Conservation (phyloP, 129 eudicot genomes). For the Lactuca sativa region DNA sequence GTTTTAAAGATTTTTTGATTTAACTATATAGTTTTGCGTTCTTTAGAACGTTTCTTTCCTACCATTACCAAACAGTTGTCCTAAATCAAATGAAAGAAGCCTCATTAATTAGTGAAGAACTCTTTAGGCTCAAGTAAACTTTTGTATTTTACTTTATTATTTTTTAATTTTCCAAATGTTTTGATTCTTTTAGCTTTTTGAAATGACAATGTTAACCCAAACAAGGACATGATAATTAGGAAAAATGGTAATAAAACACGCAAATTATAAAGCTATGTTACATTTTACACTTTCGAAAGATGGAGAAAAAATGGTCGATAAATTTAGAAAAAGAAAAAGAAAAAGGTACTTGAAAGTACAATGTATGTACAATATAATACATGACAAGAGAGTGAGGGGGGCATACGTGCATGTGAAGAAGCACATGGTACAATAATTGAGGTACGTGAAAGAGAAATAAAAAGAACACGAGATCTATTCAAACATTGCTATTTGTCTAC, state of each 20-base stretch:
- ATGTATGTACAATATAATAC: conserved; percentile 43
- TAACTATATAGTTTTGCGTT: background rate
- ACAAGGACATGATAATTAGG: background rate
- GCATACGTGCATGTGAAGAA: conserved; percentile 57
- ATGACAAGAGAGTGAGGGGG: conserved; percentile 30
- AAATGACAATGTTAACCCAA: background rate
- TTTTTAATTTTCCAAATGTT: too few relatives aligned
- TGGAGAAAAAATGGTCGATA: background rate
- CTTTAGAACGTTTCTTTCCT: background rate
- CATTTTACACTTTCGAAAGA: background rate
- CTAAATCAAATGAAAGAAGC: conserved; percentile 11
- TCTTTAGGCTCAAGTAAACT: conserved; percentile 2
- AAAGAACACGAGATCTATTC: conserved; percentile 17
- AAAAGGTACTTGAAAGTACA: conserved; percentile 74
- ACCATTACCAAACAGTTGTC: conserved; percentile 17
- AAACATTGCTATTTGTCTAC: conserved; percentile 35
- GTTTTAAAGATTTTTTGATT: background rate
- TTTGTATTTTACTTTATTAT: background rate
- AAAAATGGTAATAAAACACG: background rate
- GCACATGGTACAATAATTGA: conserved; percentile 45
- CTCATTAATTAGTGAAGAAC: background rate
- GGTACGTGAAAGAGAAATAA: conserved; percentile 27
- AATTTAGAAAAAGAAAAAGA: background rate
- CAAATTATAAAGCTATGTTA: background rate
- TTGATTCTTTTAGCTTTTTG: background rate